Conservation (phyloP, 208 protist species). For the Trypanosoma lewisi region DNA sequence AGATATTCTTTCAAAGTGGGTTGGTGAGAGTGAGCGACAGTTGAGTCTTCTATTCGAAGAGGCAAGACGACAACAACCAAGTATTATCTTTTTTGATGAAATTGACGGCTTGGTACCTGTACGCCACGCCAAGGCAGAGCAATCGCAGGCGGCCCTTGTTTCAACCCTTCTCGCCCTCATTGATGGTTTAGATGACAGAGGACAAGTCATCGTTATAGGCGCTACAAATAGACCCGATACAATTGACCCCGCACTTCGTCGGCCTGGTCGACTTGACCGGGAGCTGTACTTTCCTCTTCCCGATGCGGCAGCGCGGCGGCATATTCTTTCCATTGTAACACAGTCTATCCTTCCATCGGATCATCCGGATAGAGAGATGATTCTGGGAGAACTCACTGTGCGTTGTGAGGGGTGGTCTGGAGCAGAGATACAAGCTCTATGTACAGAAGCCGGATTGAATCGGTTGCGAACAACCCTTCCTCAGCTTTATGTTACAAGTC, state of each 20-base stretch:
- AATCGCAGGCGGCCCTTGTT: slow-evolving; percentile 83
- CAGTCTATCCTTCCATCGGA: slow-evolving; percentile 95
- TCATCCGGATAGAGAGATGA: slow-evolving; percentile 53
- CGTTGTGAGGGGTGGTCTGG: slow-evolving; percentile 98
- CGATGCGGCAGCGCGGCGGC: slow-evolving; percentile 70
- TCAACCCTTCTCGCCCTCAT: slow-evolving; percentile 94
- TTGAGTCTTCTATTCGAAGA: slow-evolving; percentile 97
- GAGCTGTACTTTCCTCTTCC: slow-evolving; percentile 92
- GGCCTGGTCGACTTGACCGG: slow-evolving; percentile 96
- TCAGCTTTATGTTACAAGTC: slow-evolving; percentile 72
- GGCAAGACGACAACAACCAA: slow-evolving; percentile 91
- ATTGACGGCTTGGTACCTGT: slow-evolving; percentile 96
- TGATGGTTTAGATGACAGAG: slow-evolving; percentile 92
- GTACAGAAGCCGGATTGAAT: slow-evolving; percentile 96
- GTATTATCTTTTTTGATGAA: slow-evolving; percentile 99
- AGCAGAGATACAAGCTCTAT: slow-evolving; percentile 98
- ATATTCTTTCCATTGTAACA: slow-evolving; percentile 95
- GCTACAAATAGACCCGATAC: slow-evolving; percentile 95
- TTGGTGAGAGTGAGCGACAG: slow-evolving; percentile 97
- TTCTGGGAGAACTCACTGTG: slow-evolving; percentile 72
- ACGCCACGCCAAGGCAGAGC: slow-evolving; percentile 76
- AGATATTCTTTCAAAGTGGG: slow-evolving; percentile 98
- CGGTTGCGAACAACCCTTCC: slow-evolving; percentile 70
- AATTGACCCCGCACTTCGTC: slow-evolving; percentile 95
- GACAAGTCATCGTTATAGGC: slow-evolving; percentile 94